phyloP scores from a whole-genome alignment of 768 basidiomycete genomes.

The Phylloporus rhodoxanthus region DNA sequence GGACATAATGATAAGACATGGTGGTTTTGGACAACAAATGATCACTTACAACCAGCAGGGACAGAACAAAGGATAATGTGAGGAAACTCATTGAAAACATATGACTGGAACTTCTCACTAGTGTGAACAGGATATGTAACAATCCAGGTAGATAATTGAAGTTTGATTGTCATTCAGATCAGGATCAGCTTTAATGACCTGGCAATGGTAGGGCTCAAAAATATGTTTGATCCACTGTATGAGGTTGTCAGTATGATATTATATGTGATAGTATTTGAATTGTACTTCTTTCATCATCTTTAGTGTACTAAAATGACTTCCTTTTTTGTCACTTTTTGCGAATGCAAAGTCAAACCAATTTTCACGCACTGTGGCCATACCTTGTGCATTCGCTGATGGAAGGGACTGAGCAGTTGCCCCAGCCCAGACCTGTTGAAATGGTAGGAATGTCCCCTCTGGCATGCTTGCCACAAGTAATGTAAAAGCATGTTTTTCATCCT shows the following conservation, averaged over 20 bases:
- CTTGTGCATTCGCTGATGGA: conserved; percentile 4
- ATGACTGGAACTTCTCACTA: conserved; percentile 15
- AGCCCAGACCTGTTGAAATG: conserved; percentile 30
- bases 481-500: conserved; percentile 30
- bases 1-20: too few relatives aligned
- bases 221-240: conserved; percentile 12
- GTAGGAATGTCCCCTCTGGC: conserved; percentile 23
- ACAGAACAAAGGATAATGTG: too few relatives aligned
- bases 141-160: conserved; percentile 21
- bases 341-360: conserved; percentile 20
- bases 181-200: conserved; percentile 10
- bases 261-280: not conserved
- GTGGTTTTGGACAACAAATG: too few relatives aligned
- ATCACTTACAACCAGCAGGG: too few relatives aligned
- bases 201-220: conserved; percentile 6
- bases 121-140: conserved; percentile 29
- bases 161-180: conserved; percentile 12
- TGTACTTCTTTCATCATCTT: conserved; percentile 24
- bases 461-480: conserved; percentile 25
- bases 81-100: not conserved
- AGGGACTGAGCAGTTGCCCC: conserved; percentile 16
- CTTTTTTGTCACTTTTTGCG: conserved; percentile 15
- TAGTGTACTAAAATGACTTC: too few relatives aligned
- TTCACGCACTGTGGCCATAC: conserved; percentile 9
- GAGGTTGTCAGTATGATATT: too few relatives aligned